A percentile compares a stretch with the other conserved stretches of the same genome.
Conservation (phyloP, 2,329 filamentous ascomycete genomes). For the Parastagonospora avenae region DNA sequence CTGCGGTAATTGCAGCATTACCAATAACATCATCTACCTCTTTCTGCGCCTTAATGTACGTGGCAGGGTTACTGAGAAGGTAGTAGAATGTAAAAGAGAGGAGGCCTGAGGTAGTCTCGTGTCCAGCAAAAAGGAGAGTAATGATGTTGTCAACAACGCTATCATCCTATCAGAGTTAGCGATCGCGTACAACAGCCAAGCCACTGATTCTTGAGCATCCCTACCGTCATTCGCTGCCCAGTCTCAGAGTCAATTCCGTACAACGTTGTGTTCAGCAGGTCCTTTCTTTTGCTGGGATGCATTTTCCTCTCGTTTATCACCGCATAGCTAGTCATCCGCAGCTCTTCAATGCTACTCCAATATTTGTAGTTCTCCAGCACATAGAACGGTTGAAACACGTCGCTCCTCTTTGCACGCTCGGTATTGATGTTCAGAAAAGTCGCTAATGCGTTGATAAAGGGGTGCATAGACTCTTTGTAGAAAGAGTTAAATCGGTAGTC, state of each 20-base stretch:
- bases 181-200: too few relatives aligned
- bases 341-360: conserved; percentile 57
- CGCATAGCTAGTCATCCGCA: conserved; percentile 62
- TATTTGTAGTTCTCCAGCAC: conserved; percentile 53
- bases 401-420: conserved; percentile 38
- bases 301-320: conserved; percentile 62
- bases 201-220: too few relatives aligned
- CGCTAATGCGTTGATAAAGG: conserved; percentile 46
- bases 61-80: conserved; percentile 57
- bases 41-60: conserved; percentile 55
- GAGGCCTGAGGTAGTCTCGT: conserved; percentile 47
- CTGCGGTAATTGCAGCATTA: conserved; percentile 50
- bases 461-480: conserved; percentile 44
- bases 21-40: conserved; percentile 62
- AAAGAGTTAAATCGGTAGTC: conserved; percentile 51
- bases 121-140: conserved; percentile 62
- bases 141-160: conserved; percentile 72
- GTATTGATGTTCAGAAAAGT: conserved; percentile 45
- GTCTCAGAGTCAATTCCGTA: conserved; percentile 66
- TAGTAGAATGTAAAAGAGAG: conserved; percentile 56
- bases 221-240: conserved; percentile 60
- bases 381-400: conserved; percentile 43
- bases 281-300: conserved; percentile 61
- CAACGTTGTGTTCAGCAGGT: conserved; percentile 66
- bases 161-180: too few relatives aligned